These are phyloP conservation scores for Glebionis coronaria DNA, from an alignment of 129 eudicot genomes.

Conservation along the genomic window DNA sequence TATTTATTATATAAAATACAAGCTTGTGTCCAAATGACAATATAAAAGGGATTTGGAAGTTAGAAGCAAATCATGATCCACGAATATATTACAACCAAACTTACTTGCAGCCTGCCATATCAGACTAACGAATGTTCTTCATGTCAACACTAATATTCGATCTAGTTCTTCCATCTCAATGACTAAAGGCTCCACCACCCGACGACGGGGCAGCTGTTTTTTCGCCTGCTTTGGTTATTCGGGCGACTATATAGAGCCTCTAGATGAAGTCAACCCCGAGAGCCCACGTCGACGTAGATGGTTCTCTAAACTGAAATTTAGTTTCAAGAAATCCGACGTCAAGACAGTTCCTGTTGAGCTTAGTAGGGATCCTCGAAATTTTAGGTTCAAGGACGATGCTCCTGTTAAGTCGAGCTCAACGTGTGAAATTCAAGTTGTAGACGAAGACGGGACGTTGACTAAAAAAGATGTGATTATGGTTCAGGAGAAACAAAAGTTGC, in stretches of 20 bases:
- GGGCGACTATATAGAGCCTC: constrained; percentile 1
- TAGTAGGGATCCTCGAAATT: neutral
- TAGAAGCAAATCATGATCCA: constrained; percentile 19
- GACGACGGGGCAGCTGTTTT: constrained; percentile 23
- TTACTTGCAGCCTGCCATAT: constrained; percentile 24
- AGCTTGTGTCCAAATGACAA: neutral
- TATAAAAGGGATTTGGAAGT: constrained; percentile 20
- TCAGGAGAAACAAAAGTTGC: neutral
- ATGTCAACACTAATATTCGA: constrained; percentile 23
- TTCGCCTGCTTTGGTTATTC: constrained; percentile 44
- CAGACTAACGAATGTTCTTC: constrained; percentile 29
- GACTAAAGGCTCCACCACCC: constrained; percentile 26
- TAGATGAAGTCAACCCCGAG: constrained; percentile 32
- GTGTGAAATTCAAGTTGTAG: constrained; percentile 23
- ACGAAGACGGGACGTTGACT: constrained; percentile 9
- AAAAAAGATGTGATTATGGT: neutral
- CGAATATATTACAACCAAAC: neutral
- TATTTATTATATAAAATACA: neutral
- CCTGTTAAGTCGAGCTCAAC: constrained; percentile 4
- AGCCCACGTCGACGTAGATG: constrained; percentile 23
- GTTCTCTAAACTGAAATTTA: constrained; percentile 22
- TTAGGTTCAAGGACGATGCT: neutral
- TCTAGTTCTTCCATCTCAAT: constrained; percentile 20
- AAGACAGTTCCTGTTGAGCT: constrained; percentile 27
- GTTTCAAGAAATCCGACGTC: constrained; percentile 19